Evolutionary conservation across 768 basidiomycete species (phyloP).

Genomic region (Lactifluus piperatus): DNA sequence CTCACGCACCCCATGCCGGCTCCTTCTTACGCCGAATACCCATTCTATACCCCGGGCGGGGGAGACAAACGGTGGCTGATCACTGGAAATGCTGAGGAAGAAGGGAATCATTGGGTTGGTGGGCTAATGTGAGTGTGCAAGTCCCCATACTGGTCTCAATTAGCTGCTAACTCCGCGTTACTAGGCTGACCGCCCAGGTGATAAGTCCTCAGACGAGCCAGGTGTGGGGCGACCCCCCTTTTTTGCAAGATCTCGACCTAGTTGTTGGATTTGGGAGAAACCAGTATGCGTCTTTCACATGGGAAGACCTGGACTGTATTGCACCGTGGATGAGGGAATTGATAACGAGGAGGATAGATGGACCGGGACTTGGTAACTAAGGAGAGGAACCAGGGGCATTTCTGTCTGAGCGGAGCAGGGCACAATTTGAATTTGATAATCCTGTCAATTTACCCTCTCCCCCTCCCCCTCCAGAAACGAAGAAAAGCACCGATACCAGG

Average conservation of each 20-base stretch:
- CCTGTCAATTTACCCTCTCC: neutral
- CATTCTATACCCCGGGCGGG: conserved; percentile 64
- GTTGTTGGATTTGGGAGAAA: conserved; percentile 39
- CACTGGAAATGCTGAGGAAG: conserved; percentile 42
- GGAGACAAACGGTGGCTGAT: conserved; percentile 56
- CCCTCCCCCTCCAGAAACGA: neutral
- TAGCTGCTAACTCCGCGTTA: neutral
- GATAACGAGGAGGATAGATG: conserved; percentile 56
- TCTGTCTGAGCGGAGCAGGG: neutral
- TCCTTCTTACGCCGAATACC: conserved; percentile 50
- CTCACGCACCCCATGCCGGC: conserved; percentile 53
- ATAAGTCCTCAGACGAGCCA: conserved; percentile 37
- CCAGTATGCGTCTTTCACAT: conserved; percentile 63
- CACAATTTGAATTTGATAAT: neutral
- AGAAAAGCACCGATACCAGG: neutral
- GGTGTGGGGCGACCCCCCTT: conserved; percentile 27
- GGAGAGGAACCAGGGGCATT: conserved; percentile 12
- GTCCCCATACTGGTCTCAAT: neutral
- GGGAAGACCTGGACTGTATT: conserved; percentile 59
- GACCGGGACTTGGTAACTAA: conserved; percentile 60
- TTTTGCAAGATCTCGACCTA: conserved; percentile 41
- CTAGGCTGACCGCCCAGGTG: conserved; percentile 57
- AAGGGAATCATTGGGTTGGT: conserved; percentile 66
- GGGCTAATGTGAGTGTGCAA: conserved; percentile 46
- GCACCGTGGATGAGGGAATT: conserved; percentile 73